phyloP scores from a whole-genome alignment of 768 basidiomycete species.

The Boletus tylopilopsis region DNA sequence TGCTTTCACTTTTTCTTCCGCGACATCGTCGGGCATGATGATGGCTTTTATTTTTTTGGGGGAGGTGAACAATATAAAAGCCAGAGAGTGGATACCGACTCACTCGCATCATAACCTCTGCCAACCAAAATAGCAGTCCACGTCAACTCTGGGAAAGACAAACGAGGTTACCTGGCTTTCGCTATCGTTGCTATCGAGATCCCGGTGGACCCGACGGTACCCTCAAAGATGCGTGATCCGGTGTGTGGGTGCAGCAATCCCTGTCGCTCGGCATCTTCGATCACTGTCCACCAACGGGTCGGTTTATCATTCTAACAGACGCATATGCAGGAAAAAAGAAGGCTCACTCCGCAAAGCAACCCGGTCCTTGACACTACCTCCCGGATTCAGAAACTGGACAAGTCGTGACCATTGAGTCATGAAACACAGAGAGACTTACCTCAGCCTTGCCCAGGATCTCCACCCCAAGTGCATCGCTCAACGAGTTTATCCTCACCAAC shows the following conservation, averaged over 20 bases:
- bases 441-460: constrained; percentile 97
- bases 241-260: constrained; percentile 83
- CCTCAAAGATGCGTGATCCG: constrained; percentile 92
- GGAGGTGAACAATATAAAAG: not conserved
- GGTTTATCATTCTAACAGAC: not conserved
- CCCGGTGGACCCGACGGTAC: constrained; percentile 93
- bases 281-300: constrained; percentile 54
- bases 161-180: constrained; percentile 59
- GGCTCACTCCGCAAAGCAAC: constrained; percentile 85
- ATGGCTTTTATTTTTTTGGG: constrained; percentile 55
- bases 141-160: not conserved
- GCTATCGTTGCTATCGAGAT: constrained; percentile 96
- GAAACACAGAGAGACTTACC: constrained; percentile 38
- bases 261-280: constrained; percentile 84
- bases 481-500: constrained; percentile 82
- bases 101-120: constrained; percentile 89
- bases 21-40: constrained; percentile 87
- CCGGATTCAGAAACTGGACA: constrained; percentile 87
- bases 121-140: not conserved
- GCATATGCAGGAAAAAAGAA: not conserved
- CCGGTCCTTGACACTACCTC: constrained; percentile 96
- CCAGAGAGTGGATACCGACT: constrained; percentile 1
- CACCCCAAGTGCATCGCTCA: constrained; percentile 87
- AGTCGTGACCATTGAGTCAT: not conserved
- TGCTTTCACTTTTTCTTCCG: constrained; percentile 86